Evolutionary conservation across 2,329 filamentous ascomycete species (phyloP).

Genomic region (Lachnellula willkommii): DNA sequence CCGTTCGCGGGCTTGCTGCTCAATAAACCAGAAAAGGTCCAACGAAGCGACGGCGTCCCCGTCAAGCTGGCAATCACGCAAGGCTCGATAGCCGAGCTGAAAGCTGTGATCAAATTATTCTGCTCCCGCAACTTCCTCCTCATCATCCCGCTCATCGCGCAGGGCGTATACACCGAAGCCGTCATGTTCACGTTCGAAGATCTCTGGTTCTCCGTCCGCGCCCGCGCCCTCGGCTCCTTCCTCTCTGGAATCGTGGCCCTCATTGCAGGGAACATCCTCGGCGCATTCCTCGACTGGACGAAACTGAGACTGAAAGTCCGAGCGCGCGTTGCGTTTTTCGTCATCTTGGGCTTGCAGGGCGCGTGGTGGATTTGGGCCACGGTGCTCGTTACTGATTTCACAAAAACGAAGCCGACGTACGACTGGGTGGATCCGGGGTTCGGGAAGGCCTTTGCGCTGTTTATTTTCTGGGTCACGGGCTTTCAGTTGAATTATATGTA

Average conservation of each 20-base stretch:
- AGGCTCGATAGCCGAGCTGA: slow-evolving; percentile 54
- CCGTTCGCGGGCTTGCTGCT: slow-evolving; percentile 61
- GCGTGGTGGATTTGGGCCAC: slow-evolving; percentile 71
- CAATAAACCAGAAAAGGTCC: slow-evolving; percentile 54
- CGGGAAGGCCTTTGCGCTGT: slow-evolving; percentile 60
- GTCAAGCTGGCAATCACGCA: slow-evolving; percentile 55
- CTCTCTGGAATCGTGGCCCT: slow-evolving; percentile 63
- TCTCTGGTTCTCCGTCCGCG: slow-evolving; percentile 65
- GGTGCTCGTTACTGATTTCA: slow-evolving; percentile 57
- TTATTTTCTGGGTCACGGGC: slow-evolving; percentile 59
- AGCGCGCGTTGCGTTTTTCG: slow-evolving; percentile 23
- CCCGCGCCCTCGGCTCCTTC: slow-evolving; percentile 65
- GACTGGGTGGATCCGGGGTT: slow-evolving; percentile 64
- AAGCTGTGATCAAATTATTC: slow-evolving; percentile 53
- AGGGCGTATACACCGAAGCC: slow-evolving; percentile 65
- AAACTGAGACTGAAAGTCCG: slow-evolving; percentile 21
- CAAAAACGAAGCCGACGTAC: slow-evolving; percentile 50
- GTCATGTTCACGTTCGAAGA: slow-evolving; percentile 67
- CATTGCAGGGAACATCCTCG: slow-evolving; percentile 59
- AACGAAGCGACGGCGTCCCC: slow-evolving; percentile 58
- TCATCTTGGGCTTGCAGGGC: slow-evolving; percentile 47
- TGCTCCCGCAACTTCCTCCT: slow-evolving; percentile 57
- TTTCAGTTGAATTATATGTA: slow-evolving; percentile 73
- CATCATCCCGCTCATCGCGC: slow-evolving; percentile 62
- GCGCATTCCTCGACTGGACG: slow-evolving; percentile 32